Evolutionary conservation across 2,329 filamentous ascomycete genomes (phyloP), one percentile per base, ranked within the genome.

Genomic region (Proliferodiscus dingleyae): DNA sequence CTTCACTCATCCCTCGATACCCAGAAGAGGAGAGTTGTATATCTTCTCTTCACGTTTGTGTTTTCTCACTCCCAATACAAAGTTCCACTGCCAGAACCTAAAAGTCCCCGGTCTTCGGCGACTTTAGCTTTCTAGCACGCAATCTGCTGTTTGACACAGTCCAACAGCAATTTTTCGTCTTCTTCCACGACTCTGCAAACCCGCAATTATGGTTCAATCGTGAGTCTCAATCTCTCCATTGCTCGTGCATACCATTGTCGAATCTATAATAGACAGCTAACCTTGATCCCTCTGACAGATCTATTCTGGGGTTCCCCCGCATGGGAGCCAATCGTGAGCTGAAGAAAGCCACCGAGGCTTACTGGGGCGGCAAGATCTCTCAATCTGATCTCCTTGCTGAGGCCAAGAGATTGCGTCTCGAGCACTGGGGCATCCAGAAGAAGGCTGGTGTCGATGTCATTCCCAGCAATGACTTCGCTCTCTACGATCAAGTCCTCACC

Each of bases 401-500:
- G 83, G 93, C 87, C 70, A 97, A 97, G 87, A 83, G 89, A 69
- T 88, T 98, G 51, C 87, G 93, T 77, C 79, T 90, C 59, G 89
- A 85, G 65, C 93, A 98, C 83, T 98, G 93, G 93, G 89, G 95
- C 77, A 95, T 98, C 74, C 93, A 98, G 80, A 91, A 98, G 80
- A 83, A 94, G 73, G 93, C 93, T 59, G 93, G 93, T 66, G 90
- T 97, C 71, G 88, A 96, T 67, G 78, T 93, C 74, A 96, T 98
- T 68, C 93, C 93, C 70, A 95, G 87, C 86, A 98, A 98, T 71
- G 93, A 98, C 82, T 98, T 98, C 68, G 89, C 93, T 61, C 89
- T 89, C 75, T 98, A 98, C 74, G 91, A 97, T 71, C 91, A 97
- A 68, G 87, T 97, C 65, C 84, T 97, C 55, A 85, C 89, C 74